Percentiles rank a stretch among this genome's conserved stretches.
Conservation (phyloP, 2,329 filamentous ascomycete species). For the Myrmaecium sp. region DNA sequence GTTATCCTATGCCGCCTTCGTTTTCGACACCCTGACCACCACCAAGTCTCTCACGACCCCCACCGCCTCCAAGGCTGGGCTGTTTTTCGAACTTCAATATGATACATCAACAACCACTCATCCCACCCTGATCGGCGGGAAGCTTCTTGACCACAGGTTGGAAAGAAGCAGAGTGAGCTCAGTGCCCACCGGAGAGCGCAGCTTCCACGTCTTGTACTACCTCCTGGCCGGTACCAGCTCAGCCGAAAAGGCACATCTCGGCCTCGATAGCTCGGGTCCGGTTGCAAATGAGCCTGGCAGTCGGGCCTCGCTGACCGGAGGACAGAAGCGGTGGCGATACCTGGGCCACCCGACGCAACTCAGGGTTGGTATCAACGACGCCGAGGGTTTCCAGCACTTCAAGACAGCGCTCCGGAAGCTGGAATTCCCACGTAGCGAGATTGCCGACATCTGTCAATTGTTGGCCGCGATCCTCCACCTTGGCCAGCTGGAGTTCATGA, state of each 20-base stretch:
- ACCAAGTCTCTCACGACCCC: slow-evolving; percentile 94
- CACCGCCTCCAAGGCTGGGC: slow-evolving; percentile 84
- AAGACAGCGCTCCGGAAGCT: slow-evolving; percentile 89
- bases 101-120: slow-evolving; percentile 73
- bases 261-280: slow-evolving; percentile 40
- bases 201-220: slow-evolving; percentile 94
- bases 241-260: slow-evolving; percentile 77
- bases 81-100: slow-evolving; percentile 94
- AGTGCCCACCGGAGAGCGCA: slow-evolving; percentile 88
- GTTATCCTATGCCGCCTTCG: slow-evolving; percentile 79
- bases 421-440: slow-evolving; percentile 82
- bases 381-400: slow-evolving; percentile 91
- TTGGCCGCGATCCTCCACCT: slow-evolving; percentile 92
- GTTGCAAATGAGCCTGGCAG: slow-evolving; percentile 35
- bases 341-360: slow-evolving; percentile 91
- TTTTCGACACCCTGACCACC: slow-evolving; percentile 91
- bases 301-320: slow-evolving; percentile 34
- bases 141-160: slow-evolving; percentile 81
- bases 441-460: slow-evolving; percentile 92
- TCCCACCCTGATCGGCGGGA: slow-evolving; percentile 81
- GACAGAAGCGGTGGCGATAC: slow-evolving; percentile 85
- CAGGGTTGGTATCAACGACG: slow-evolving; percentile 91
- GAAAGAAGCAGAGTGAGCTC: slow-evolving; percentile 82
- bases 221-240: slow-evolving; percentile 79
- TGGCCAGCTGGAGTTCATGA: slow-evolving; percentile 87